These are phyloP conservation scores for Lyophyllum shimeji DNA, from an alignment of 768 basidiomycete species.

Conservation along the genomic window DNA sequence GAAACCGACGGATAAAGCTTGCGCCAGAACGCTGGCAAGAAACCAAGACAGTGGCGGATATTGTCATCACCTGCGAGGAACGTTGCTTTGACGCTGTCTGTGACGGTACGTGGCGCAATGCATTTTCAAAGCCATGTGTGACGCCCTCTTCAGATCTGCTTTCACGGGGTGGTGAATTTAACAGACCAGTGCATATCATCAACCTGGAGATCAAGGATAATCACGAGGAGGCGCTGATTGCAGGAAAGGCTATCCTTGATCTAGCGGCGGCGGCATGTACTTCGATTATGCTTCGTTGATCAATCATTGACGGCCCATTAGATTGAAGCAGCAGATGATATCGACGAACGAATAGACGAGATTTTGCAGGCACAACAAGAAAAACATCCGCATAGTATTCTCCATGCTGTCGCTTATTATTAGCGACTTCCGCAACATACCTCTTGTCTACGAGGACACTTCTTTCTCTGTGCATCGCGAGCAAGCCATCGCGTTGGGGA, in stretches of 20 bases:
- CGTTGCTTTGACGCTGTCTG: constrained; percentile 98
- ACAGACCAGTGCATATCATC: constrained; percentile 92
- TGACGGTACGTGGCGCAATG: constrained; percentile 64
- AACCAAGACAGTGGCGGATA: constrained; percentile 81
- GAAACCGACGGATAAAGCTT: constrained; percentile 86
- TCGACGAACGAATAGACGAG: constrained; percentile 88
- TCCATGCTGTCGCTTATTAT: constrained; percentile 92
- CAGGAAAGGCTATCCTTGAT: constrained; percentile 93
- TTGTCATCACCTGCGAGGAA: constrained; percentile 99
- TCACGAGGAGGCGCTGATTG: constrained; percentile 96
- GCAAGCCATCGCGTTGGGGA: neutral
- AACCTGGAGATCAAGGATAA: constrained; percentile 99
- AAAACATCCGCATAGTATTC: constrained; percentile 86
- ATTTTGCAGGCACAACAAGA: constrained; percentile 87
- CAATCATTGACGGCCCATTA: constrained; percentile 29
- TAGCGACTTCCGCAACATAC: constrained; percentile 29
- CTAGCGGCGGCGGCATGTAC: constrained; percentile 80
- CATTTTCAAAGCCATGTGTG: constrained; percentile 1
- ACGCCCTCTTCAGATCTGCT: constrained; percentile 65
- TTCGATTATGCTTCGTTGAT: constrained; percentile 4
- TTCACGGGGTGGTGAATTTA: constrained; percentile 85
- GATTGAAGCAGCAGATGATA: constrained; percentile 84
- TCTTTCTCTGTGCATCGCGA: neutral
- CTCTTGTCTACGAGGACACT: neutral
- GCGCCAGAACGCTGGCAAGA: constrained; percentile 99